These are phyloP conservation scores for Arthroderma sp. DNA, from an alignment of 2,329 filamentous ascomycete species.

Conservation along the genomic window DNA sequence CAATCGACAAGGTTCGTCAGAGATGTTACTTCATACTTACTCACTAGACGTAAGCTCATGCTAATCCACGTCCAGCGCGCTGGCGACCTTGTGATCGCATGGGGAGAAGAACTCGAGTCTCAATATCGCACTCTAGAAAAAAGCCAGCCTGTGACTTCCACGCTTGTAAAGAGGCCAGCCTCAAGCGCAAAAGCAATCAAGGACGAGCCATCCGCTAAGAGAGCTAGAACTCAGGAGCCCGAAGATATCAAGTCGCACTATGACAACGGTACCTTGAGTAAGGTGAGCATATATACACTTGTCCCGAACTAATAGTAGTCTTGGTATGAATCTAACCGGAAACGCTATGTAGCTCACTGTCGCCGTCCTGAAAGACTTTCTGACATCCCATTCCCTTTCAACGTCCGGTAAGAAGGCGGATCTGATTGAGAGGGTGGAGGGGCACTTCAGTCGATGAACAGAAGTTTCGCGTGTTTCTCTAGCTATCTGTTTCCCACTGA, in stretches of 20 bases:
- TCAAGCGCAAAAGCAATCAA: slow-evolving; percentile 17
- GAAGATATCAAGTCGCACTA: slow-evolving; percentile 32
- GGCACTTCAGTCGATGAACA: slow-evolving; percentile 29
- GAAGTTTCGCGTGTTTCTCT: neutral
- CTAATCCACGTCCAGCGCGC: slow-evolving; percentile 42
- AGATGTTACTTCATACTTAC: neutral
- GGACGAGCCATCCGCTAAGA: slow-evolving; percentile 31
- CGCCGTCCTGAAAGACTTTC: slow-evolving; percentile 36
- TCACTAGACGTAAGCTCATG: neutral
- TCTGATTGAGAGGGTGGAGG: slow-evolving; percentile 39
- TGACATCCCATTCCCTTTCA: slow-evolving; percentile 33
- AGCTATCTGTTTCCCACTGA: neutral
- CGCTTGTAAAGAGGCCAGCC: slow-evolving; percentile 38
- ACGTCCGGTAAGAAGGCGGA: slow-evolving; percentile 40
- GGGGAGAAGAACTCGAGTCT: slow-evolving; percentile 56
- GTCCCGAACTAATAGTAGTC: neutral
- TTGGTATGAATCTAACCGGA: neutral
- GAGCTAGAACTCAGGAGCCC: slow-evolving; percentile 34
- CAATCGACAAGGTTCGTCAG: slow-evolving; percentile 60
- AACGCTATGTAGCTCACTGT: slow-evolving; percentile 33
- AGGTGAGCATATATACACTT: slow-evolving; percentile 18
- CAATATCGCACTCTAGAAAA: slow-evolving; percentile 39
- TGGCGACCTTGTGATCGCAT: slow-evolving; percentile 65
- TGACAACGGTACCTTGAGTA: slow-evolving; percentile 34
- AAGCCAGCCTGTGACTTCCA: slow-evolving; percentile 32